phyloP scores from a whole-genome alignment of 2,329 filamentous ascomycete genomes.

The Talaromyces sp. region DNA sequence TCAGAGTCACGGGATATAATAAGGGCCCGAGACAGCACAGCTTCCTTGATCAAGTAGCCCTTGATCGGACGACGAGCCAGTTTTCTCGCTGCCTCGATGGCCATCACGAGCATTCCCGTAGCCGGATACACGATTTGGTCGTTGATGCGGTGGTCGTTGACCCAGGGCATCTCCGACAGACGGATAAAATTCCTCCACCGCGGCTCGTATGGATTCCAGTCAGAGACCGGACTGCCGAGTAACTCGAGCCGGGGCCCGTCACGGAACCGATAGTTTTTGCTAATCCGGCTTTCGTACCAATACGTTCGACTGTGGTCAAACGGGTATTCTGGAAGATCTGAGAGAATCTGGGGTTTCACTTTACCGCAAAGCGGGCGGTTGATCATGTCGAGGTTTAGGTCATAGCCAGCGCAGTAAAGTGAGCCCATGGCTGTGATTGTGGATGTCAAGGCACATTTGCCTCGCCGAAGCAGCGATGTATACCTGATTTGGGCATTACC shows the following conservation, averaged over 20 bases:
- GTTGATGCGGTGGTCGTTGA: conserved; percentile 22
- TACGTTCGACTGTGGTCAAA: conserved; percentile 15
- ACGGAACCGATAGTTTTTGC: neutral
- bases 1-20: conserved; percentile 15
- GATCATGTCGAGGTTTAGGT: no score
- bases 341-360: neutral
- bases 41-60: conserved; percentile 18
- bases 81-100: conserved; percentile 18
- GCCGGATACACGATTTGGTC: conserved; percentile 25
- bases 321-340: conserved; percentile 20
- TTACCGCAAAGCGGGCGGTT: neutral
- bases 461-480: no score
- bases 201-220: conserved; percentile 16
- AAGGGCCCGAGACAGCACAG: conserved; percentile 19
- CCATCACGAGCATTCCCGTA: conserved; percentile 24
- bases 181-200: conserved; percentile 26
- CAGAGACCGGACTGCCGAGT: conserved; percentile 12
- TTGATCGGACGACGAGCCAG: conserved; percentile 12
- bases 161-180: conserved; percentile 27
- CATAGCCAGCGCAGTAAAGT: no score
- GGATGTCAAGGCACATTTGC: no score
- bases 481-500: no score
- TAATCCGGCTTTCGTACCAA: conserved; percentile 16
- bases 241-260: conserved; percentile 5
- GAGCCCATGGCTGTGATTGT: no score